Percentiles rank a stretch among this genome's conserved stretches.
phyloP scores from a whole-genome alignment of 805 yeast species.

The Monosporozyma siamensis region DNA sequence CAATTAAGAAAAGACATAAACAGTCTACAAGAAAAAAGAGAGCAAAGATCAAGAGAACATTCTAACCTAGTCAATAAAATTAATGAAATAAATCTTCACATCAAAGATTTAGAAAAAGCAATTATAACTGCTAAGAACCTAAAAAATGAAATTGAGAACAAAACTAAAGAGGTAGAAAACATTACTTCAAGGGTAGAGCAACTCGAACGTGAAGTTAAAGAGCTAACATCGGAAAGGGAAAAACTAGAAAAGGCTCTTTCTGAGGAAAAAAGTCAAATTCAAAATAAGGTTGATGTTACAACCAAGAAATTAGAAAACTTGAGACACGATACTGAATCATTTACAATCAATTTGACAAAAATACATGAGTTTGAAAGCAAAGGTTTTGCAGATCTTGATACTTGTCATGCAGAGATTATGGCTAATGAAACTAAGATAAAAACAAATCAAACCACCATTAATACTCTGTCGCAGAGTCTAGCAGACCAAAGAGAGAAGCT shows the following conservation, averaged over 20 bases:
- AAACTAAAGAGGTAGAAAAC: conserved; percentile 9
- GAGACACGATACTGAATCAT: conserved; percentile 1
- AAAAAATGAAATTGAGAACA: conserved; percentile 8
- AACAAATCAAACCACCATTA: conserved; percentile 13
- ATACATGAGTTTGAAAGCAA: conserved; percentile 10
- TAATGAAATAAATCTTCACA: conserved; percentile 15
- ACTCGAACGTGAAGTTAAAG: conserved; percentile 7
- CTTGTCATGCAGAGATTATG: conserved; percentile 16
- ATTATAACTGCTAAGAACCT: conserved; percentile 11
- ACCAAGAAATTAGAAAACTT: neutral
- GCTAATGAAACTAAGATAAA: conserved; percentile 12
- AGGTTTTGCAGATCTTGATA: conserved; percentile 8
- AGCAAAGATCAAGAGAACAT: conserved; percentile 16
- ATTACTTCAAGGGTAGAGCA: conserved; percentile 8
- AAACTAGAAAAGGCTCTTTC: neutral
- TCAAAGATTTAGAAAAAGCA: conserved; percentile 20
- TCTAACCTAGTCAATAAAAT: conserved; percentile 14
- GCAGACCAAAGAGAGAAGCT: conserved; percentile 30
- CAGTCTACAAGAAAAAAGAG: conserved; percentile 20
- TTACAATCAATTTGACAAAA: neutral
- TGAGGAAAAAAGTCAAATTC: neutral
- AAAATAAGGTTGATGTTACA: neutral
- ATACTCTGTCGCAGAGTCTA: conserved; percentile 5
- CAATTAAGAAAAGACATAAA: conserved; percentile 17
- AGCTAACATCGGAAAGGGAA: conserved; percentile 3